Evolutionary conservation across 768 basidiomycete species (phyloP).

Genomic region (Tulasnella sp.): DNA sequence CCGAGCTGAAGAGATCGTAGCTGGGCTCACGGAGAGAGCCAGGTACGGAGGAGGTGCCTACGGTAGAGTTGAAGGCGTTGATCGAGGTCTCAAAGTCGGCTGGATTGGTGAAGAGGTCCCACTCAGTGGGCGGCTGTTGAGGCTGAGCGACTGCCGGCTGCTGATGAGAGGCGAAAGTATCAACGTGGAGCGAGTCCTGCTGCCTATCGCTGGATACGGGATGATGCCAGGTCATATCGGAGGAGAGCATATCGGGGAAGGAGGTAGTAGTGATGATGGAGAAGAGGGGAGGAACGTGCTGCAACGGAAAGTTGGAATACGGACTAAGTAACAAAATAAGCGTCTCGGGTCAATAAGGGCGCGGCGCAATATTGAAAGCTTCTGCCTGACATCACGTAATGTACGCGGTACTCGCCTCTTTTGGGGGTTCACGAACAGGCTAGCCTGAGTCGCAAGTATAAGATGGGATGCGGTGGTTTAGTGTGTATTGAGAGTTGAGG

Average conservation of each 20-base stretch:
- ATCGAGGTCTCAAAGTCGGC: conserved; percentile 8
- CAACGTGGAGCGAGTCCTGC: conserved; percentile 9
- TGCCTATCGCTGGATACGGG: conserved; percentile 15
- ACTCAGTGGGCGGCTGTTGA: not conserved
- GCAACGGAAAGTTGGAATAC: not conserved
- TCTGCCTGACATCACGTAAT: too few relatives aligned
- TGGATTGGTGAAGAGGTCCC: conserved; percentile 13
- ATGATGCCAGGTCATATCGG: conserved; percentile 16
- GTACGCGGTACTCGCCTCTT: too few relatives aligned
- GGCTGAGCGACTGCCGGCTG: conserved; percentile 1
- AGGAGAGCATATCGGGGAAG: conserved; percentile 11
- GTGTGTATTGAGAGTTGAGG: too few relatives aligned
- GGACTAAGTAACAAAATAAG: too few relatives aligned
- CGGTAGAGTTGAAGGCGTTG: conserved; percentile 6
- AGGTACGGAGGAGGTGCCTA: not conserved
- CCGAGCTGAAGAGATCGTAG: conserved; percentile 51
- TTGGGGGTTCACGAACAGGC: too few relatives aligned
- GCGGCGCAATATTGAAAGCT: too few relatives aligned
- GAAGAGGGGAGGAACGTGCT: not conserved
- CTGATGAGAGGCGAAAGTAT: conserved; percentile 5
- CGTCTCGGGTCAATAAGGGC: too few relatives aligned
- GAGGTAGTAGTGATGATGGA: not conserved
- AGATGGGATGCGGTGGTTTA: too few relatives aligned
- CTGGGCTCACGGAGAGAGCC: conserved; percentile 29
- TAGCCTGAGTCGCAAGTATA: too few relatives aligned